phyloP scores from a whole-genome alignment of 495 filamentous ascomycete genomes.

The Hyaloscypha hepaticicola region DNA sequence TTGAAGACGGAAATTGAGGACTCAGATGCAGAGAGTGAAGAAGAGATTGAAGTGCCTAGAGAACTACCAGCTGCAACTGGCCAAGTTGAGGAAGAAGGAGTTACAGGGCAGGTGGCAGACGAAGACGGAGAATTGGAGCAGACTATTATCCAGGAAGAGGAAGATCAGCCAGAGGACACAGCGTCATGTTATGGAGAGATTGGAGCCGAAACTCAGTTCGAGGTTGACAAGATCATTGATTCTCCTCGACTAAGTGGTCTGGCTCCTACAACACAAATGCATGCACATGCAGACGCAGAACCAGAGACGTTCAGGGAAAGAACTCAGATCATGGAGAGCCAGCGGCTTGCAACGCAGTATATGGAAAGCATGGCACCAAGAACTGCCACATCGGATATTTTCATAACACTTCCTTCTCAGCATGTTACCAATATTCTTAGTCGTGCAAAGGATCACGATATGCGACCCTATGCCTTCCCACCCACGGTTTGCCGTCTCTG shows the following conservation, averaged over 20 bases:
- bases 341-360: constrained; percentile 46
- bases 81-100: not conserved
- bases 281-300: constrained; percentile 16
- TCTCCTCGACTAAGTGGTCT: constrained; percentile 2
- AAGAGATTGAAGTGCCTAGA: constrained; percentile 21
- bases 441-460: constrained; percentile 44
- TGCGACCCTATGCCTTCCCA: constrained; percentile 44
- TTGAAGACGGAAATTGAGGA: constrained; percentile 30
- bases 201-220: constrained; percentile 36
- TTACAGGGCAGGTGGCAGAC: constrained; percentile 9
- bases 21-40: constrained; percentile 32
- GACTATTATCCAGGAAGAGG: not conserved
- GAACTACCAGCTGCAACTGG: not conserved
- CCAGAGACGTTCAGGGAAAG: constrained; percentile 35
- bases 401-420: constrained; percentile 43
- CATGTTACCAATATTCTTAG: constrained; percentile 41
- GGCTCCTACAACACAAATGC: not conserved
- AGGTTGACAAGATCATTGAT: constrained; percentile 18
- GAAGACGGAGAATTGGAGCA: constrained; percentile 20
- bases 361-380: constrained; percentile 45
- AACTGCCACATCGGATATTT: constrained; percentile 45
- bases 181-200: constrained; percentile 34
- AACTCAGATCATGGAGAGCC: constrained; percentile 48
- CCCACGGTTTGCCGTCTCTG: constrained; percentile 44
- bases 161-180: constrained; percentile 29